phyloP scores from a whole-genome alignment of 2,329 filamentous ascomycete species.

The Ascochyta pisi region DNA sequence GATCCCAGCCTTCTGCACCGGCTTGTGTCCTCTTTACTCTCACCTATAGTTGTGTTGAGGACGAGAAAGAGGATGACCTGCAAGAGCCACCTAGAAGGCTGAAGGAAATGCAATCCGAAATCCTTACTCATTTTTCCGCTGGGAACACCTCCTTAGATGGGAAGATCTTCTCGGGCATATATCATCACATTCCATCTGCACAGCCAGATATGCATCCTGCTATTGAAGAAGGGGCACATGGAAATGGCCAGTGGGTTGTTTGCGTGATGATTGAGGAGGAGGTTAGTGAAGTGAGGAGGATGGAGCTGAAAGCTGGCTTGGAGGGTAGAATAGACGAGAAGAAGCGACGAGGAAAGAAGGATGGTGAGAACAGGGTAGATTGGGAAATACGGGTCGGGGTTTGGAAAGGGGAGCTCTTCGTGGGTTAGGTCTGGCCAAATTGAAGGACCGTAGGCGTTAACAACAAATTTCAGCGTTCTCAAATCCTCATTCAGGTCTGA shows the following conservation, averaged over 20 bases:
- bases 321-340: background rate
- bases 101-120: background rate
- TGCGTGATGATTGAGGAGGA: background rate
- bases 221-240: conserved; percentile 14
- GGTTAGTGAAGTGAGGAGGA: background rate
- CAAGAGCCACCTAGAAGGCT: background rate
- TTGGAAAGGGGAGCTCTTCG: conserved; percentile 9
- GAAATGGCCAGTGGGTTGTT: conserved; percentile 16
- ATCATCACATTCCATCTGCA: conserved; percentile 15
- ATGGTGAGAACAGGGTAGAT: background rate
- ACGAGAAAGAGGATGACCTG: background rate
- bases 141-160: background rate
- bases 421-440: background rate
- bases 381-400: background rate
- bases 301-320: background rate
- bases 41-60: background rate
- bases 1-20: background rate
- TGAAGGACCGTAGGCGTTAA: background rate
- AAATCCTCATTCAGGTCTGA: too few relatives aligned
- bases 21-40: conserved; percentile 3
- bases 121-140: background rate
- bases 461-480: too few relatives aligned
- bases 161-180: conserved; percentile 7
- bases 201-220: conserved; percentile 26
- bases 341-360: background rate